Percentiles rank a stretch among this genome's conserved stretches.
Evolutionary conservation across 2,329 filamentous ascomycete genomes (phyloP).

Genomic region (Botrytis fragariae): DNA sequence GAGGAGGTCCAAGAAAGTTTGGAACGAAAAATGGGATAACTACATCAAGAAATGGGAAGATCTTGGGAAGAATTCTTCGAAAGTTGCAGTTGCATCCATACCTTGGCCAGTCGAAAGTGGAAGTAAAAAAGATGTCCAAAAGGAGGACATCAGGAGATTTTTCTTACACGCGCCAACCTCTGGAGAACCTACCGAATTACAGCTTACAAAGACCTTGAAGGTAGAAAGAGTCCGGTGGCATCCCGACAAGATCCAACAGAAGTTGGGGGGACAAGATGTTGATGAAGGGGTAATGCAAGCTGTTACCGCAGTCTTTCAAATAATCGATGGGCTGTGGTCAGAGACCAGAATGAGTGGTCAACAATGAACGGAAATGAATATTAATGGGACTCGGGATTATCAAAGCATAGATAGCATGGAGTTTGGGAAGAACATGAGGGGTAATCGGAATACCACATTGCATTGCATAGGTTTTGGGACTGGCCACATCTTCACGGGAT

Average conservation of each 20-base stretch:
- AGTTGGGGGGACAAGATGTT: slow-evolving; percentile 67
- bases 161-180: slow-evolving; percentile 51
- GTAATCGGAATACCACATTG: slow-evolving; percentile 3
- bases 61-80: slow-evolving; percentile 44
- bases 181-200: slow-evolving; percentile 36
- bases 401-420: slow-evolving; percentile 24
- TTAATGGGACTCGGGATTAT: neutral
- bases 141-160: slow-evolving; percentile 59
- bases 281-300: slow-evolving; percentile 70
- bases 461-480: neutral
- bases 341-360: slow-evolving; percentile 42
- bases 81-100: slow-evolving; percentile 46
- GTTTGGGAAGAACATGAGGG: slow-evolving; percentile 22
- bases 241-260: slow-evolving; percentile 95
- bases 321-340: slow-evolving; percentile 78
- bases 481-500: neutral
- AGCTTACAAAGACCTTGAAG: slow-evolving; percentile 60
- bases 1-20: slow-evolving; percentile 49
- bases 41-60: slow-evolving; percentile 65
- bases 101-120: slow-evolving; percentile 68
- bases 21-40: slow-evolving; percentile 59
- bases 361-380: neutral
- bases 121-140: slow-evolving; percentile 51
- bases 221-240: slow-evolving; percentile 91
- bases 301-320: slow-evolving; percentile 89